These are phyloP conservation scores for Crucihimalaya himalaica DNA, from an alignment of 345 rosid genomes.

Conservation along the genomic window DNA sequence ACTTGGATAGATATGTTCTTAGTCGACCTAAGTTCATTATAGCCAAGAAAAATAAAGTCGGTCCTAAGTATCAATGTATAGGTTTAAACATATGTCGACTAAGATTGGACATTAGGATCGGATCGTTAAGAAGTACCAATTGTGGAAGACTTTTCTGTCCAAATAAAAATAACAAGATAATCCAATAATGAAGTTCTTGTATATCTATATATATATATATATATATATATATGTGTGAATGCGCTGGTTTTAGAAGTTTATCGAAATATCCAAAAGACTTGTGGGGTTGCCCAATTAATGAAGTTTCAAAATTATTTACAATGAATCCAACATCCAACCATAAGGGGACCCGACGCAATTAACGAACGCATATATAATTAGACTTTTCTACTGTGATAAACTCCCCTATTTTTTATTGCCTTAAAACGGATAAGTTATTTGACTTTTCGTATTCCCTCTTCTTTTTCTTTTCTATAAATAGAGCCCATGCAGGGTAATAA, in stretches of 20 bases:
- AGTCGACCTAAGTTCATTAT: no score
- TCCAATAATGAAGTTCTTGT: neutral
- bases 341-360: constrained; percentile 20
- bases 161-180: neutral
- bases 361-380: neutral
- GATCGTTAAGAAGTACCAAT: neutral
- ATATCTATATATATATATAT: neutral
- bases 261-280: constrained; percentile 7
- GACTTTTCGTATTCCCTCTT: constrained; percentile 23
- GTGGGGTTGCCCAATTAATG: constrained; percentile 33
- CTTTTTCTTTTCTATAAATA: constrained; percentile 19
- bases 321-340: constrained; percentile 29
- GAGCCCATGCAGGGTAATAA: neutral
- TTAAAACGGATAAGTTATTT: neutral
- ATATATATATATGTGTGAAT: no score
- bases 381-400: no score
- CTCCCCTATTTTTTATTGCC: no score
- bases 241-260: neutral
- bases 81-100: neutral
- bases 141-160: neutral
- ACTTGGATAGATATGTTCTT: no score
- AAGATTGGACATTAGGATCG: neutral
- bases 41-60: no score
- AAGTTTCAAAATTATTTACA: constrained; percentile 17
- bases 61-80: no score